phyloP scores from a whole-genome alignment of 1,284 basidiomycete genomes.

The Ustilago trichophora region DNA sequence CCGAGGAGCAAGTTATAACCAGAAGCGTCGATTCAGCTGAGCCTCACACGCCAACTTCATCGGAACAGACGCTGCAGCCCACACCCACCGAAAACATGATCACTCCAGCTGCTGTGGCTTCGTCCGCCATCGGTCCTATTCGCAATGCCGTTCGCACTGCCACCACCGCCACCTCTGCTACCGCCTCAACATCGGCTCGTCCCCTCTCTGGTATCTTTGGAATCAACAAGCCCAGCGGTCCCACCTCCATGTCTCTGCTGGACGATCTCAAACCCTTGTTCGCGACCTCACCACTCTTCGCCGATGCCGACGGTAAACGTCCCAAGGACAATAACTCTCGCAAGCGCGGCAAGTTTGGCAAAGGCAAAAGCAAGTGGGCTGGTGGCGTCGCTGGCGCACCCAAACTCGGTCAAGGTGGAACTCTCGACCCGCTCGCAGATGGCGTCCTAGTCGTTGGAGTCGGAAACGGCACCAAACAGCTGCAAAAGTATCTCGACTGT shows the following conservation, averaged over 20 bases:
- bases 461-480: conserved; percentile 87
- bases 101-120: conserved; percentile 3
- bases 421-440: conserved; percentile 95
- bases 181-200: conserved; percentile 60
- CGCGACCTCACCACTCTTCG: conserved; percentile 80
- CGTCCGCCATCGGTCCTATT: conserved; percentile 26
- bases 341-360: conserved; percentile 39
- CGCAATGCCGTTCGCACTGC: conserved; percentile 18
- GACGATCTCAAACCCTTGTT: conserved; percentile 85
- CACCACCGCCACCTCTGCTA: conserved; percentile 9
- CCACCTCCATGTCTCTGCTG: conserved; percentile 88
- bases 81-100: conserved; percentile 23
- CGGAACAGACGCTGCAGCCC: no score
- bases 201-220: conserved; percentile 84
- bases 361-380: conserved; percentile 46
- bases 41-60: not conserved
- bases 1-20: not conserved
- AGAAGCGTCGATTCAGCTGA: conserved; percentile 4
- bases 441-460: conserved; percentile 88
- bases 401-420: conserved; percentile 92
- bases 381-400: conserved; percentile 51
- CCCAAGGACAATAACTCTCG: conserved; percentile 67
- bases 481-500: conserved; percentile 86
- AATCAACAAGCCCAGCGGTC: conserved; percentile 84
- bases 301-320: conserved; percentile 66